Base-by-base conservation (phyloP, 805 yeast species). In the Hanseniaspora hatyaiensis region DNA sequence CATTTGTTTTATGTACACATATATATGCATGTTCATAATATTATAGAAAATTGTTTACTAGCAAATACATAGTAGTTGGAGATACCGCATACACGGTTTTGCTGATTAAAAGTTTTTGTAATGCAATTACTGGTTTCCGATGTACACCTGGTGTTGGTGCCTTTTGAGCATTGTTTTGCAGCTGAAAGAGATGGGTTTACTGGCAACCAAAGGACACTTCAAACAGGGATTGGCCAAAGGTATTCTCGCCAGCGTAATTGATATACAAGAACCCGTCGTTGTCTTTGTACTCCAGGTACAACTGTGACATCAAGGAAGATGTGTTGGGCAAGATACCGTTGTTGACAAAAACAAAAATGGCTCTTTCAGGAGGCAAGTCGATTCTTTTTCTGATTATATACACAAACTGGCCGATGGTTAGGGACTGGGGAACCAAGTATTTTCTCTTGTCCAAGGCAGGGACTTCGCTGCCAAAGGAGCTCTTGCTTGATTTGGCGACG, bases 351-450 rank as follows among this genome's bases (percentile, higher is more conserved):
- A 92, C 87, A 66, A 92, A 92, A 54, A 92, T 89, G 37, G 98
- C 98, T 79, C 89, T 88, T 65, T 92, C 98, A 24, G 95, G 83
- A 40, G 96, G 95, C 53, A 92, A 74, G 71, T 83, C 83, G 65
- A 92, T 88, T 65, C 98, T 81, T 69, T 89, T 88, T 67, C 98
- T 80, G 57, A 92, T 86, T 52, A 92, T 98, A 61, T 92, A 92
- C 38, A 92, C 98, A 68, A 92, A 89, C 66, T 92, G 98, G 36
- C 98, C 98, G 51, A 92, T 95, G 0, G 96, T 86, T 58, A 92
- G 74, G 63, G 92, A 98, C 23, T 88, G 80, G 6, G 98, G 98
- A 9, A 92, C 98, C 54, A 92, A 73, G 63, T 92, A 92, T 69
- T 92, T 92, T 65, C 95, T 82, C 74, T 92, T 92, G 66, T 92